These are phyloP conservation scores for Fibroporia radiculosa DNA, from an alignment of 768 basidiomycete species.

Conservation along the genomic window DNA sequence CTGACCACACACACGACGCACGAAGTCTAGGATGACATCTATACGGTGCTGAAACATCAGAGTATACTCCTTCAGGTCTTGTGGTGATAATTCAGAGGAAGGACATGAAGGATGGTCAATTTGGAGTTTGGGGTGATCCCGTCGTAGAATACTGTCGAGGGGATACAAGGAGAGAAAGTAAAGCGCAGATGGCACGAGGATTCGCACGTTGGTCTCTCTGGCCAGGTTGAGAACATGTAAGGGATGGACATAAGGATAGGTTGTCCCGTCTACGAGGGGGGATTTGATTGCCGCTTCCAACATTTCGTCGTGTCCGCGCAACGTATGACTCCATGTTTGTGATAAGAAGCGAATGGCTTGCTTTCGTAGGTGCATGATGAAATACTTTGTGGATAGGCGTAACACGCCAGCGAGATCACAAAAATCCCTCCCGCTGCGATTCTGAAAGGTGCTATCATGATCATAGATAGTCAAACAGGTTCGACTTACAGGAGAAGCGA, in stretches of 20 bases:
- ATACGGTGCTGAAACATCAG: conserved; percentile 52
- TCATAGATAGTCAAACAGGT: conserved; percentile 1
- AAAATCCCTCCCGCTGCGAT: conserved; percentile 41
- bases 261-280: conserved; percentile 33
- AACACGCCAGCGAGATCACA: conserved; percentile 49
- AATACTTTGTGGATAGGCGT: conserved; percentile 53
- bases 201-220: conserved; percentile 37
- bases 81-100: conserved; percentile 31
- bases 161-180: conserved; percentile 56
- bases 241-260: conserved; percentile 55
- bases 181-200: conserved; percentile 42
- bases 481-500: conserved; percentile 2
- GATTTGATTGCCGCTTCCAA: conserved; percentile 38
- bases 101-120: conserved; percentile 43
- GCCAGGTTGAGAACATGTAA: conserved; percentile 51
- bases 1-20: conserved; percentile 31
- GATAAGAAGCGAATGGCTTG: conserved; percentile 42
- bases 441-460: conserved; percentile 20
- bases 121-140: conserved; percentile 45
- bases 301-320: conserved; percentile 51
- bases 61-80: conserved; percentile 42
- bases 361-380: conserved; percentile 43
- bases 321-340: conserved; percentile 44
- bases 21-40: conserved; percentile 39
- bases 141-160: conserved; percentile 38